These are phyloP conservation scores for Phoenix dactylifera DNA, from an alignment of 176 grass and related monocot species.

Conservation along the genomic window DNA sequence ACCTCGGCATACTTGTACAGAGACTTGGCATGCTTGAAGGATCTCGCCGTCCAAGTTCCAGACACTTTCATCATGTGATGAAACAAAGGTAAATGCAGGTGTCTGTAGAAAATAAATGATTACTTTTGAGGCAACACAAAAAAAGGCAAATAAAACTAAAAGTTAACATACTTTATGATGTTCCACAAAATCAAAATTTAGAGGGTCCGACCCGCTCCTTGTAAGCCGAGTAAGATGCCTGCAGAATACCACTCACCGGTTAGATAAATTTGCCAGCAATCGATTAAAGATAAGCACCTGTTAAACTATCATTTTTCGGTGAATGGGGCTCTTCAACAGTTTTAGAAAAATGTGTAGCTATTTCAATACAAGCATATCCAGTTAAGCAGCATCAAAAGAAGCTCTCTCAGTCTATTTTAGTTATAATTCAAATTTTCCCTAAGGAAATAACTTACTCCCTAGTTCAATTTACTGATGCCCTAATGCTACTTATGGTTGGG, in stretches of 20 bases:
- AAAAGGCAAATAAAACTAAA: neutral
- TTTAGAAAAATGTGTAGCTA: no score
- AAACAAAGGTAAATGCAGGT: constrained; percentile 63
- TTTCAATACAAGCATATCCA: no score
- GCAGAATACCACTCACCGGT: constrained; percentile 3
- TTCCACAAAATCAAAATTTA: constrained; percentile 78
- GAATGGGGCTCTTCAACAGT: no score
- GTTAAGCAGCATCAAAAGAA: no score
- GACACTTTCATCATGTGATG: constrained; percentile 53
- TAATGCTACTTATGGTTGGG: no score
- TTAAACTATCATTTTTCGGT: no score
- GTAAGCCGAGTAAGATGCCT: constrained; percentile 90
- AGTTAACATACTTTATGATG: constrained; percentile 61
- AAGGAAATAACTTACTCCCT: no score
- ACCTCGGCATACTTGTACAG: constrained; percentile 36
- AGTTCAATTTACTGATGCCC: no score
- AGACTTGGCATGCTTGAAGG: constrained; percentile 35
- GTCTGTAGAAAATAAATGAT: constrained; percentile 40
- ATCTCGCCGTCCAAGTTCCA: constrained; percentile 76
- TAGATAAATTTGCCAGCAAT: neutral
- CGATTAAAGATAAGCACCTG: neutral
- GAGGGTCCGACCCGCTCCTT: constrained; percentile 64
- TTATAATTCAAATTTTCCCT: no score
- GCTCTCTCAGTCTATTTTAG: no score
- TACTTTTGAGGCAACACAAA: neutral